phyloP scores from a whole-genome alignment of 805 yeast species.

The Suhomyces kilbournensis region DNA sequence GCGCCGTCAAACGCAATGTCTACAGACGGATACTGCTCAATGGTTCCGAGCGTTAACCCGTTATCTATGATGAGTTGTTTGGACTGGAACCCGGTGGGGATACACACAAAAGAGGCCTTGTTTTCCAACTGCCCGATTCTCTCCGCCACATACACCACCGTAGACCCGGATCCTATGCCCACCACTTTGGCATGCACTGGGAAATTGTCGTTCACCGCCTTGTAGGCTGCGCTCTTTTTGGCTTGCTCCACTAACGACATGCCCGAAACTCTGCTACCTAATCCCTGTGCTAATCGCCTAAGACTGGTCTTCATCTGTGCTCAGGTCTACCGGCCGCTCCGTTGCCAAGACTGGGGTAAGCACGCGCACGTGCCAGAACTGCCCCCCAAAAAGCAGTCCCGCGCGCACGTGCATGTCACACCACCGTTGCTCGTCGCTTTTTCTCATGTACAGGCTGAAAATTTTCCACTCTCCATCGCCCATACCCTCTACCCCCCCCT shows the following conservation, averaged over 20 bases:
- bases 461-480: background rate
- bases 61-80: slow-evolving; percentile 80
- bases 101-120: slow-evolving; percentile 63
- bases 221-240: slow-evolving; percentile 86
- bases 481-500: too few species aligned
- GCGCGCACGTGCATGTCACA: slow-evolving; percentile 6
- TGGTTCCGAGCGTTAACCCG: slow-evolving; percentile 71
- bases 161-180: slow-evolving; percentile 96
- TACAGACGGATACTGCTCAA: slow-evolving; percentile 77
- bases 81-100: slow-evolving; percentile 97
- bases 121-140: slow-evolving; percentile 69
- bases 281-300: background rate
- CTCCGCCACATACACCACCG: slow-evolving; percentile 97
- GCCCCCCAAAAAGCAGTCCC: slow-evolving; percentile 9
- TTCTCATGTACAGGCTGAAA: background rate
- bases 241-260: slow-evolving; percentile 61
- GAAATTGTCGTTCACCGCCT: slow-evolving; percentile 87
- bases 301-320: background rate
- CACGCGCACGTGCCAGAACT: background rate
- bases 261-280: too few species aligned
- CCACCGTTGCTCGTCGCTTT: background rate
- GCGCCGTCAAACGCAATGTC: slow-evolving; percentile 99
- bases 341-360: background rate
- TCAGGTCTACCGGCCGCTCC: background rate
- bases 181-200: slow-evolving; percentile 66